Conservation (phyloP, 257 asterid species). For the Solanum phureja region DNA sequence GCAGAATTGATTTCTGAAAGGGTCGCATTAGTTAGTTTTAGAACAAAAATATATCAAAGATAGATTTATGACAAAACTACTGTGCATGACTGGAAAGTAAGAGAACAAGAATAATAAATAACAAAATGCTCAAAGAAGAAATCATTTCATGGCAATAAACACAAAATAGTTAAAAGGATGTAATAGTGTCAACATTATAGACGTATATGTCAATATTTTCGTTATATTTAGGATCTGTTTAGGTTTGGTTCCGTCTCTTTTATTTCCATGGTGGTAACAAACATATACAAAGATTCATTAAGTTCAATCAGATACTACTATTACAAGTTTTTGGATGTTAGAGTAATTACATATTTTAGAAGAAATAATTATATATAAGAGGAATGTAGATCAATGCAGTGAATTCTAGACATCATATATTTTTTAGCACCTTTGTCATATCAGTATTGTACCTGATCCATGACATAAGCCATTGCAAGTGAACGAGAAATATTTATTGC, state of each 20-base stretch:
- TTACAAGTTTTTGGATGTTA: background rate
- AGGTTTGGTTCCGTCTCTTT: background rate
- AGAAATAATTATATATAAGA: background rate
- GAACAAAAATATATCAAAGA: background rate
- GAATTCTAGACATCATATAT: background rate
- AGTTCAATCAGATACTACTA: background rate
- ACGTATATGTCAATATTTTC: background rate
- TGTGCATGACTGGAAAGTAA: background rate
- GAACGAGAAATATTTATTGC: constrained; percentile 74
- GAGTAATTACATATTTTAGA: background rate
- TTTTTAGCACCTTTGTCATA: background rate
- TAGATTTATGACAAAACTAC: background rate
- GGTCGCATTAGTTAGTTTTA: background rate
- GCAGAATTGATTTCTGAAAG: constrained; percentile 77
- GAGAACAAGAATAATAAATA: background rate
- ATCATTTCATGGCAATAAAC: background rate
- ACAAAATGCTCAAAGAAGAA: background rate
- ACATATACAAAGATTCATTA: background rate
- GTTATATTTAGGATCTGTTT: background rate
- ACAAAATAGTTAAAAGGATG: background rate
- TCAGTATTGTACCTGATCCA: constrained; percentile 74
- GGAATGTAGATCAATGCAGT: background rate
- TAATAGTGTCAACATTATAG: background rate
- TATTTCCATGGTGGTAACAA: background rate
- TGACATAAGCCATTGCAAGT: constrained; percentile 82